These are phyloP conservation scores for Aspergillus egyptiacus DNA, from an alignment of 495 filamentous ascomycete species.

Conservation along the genomic window DNA sequence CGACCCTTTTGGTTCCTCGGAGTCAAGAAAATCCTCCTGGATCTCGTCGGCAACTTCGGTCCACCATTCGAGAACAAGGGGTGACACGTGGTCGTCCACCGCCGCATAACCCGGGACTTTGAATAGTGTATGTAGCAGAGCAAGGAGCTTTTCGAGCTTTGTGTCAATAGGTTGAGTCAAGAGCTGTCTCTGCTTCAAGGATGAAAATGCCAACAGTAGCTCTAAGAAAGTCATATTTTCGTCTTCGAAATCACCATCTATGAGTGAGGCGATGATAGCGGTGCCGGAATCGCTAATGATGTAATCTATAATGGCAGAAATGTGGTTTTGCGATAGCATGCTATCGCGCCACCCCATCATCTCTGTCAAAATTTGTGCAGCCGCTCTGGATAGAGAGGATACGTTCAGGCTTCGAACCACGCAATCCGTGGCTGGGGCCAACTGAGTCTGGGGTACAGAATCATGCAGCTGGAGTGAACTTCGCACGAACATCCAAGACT, in stretches of 20 bases:
- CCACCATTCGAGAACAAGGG: slow-evolving; percentile 81
- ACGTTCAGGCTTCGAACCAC: slow-evolving; percentile 25
- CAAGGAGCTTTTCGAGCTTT: slow-evolving; percentile 36
- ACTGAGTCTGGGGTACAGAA: slow-evolving; percentile 12
- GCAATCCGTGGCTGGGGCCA: slow-evolving; percentile 16
- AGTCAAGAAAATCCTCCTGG: slow-evolving; percentile 26
- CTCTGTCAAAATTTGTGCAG: slow-evolving; percentile 32
- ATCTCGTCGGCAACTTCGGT: slow-evolving; percentile 44
- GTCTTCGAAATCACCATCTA: slow-evolving; percentile 55
- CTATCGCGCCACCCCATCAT: slow-evolving; percentile 23
- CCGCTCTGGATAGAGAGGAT: slow-evolving; percentile 23
- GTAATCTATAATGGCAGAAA: slow-evolving; percentile 25
- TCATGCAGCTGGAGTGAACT: slow-evolving; percentile 21
- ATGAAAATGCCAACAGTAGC: slow-evolving; percentile 61
- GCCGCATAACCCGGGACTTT: slow-evolving; percentile 66
- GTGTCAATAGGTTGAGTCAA: slow-evolving; percentile 26
- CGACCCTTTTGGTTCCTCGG: slow-evolving; percentile 20
- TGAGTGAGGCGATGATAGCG: slow-evolving; percentile 38
- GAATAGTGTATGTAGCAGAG: slow-evolving; percentile 56
- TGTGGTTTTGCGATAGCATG: slow-evolving; percentile 18
- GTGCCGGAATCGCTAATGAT: slow-evolving; percentile 32
- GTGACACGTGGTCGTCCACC: slow-evolving; percentile 70
- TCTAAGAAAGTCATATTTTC: slow-evolving; percentile 64
- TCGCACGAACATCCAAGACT: slow-evolving; percentile 29
- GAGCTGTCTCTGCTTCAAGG: slow-evolving; percentile 26